Conservation (phyloP, 164 flowering plant species). For the Macadamia integrifolia region DNA sequence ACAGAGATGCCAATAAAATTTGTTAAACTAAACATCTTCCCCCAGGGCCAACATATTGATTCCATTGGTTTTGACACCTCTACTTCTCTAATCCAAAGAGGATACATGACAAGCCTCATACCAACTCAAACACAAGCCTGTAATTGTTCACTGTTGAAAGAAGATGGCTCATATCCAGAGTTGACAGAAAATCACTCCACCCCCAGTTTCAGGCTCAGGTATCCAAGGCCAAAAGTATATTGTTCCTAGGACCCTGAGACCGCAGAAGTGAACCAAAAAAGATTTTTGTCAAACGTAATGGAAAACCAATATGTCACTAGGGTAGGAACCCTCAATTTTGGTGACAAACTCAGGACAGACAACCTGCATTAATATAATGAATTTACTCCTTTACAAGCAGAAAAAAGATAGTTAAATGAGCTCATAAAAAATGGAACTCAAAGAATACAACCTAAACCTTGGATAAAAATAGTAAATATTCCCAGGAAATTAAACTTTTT, state of each 20-base stretch:
- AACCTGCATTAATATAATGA: too few species aligned
- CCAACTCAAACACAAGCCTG: neutral
- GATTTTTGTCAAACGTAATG: neutral
- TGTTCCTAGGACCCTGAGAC: conserved; percentile 91
- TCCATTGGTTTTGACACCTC: neutral
- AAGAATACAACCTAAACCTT: too few species aligned
- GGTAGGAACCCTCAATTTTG: neutral
- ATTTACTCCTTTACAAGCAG: too few species aligned
- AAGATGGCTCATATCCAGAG: too few species aligned
- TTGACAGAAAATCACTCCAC: neutral
- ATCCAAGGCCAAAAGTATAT: conserved; percentile 71
- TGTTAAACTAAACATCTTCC: neutral
- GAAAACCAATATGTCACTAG: neutral
- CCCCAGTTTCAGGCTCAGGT: conserved; percentile 27
- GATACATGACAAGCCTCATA: conserved; percentile 4
- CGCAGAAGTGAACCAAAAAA: conserved; percentile 1
- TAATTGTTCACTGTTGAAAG: neutral
- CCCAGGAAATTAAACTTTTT: too few species aligned
- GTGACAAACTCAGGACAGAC: neutral
- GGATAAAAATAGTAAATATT: too few species aligned
- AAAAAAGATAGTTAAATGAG: too few species aligned
- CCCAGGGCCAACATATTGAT: neutral
- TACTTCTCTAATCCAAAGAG: neutral
- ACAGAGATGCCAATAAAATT: neutral
- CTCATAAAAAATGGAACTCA: too few species aligned